A percentile compares a stretch with the other conserved stretches of the same genome.
phyloP scores from a whole-genome alignment of 345 rosid genomes.

The Eucalyptus victrix region DNA sequence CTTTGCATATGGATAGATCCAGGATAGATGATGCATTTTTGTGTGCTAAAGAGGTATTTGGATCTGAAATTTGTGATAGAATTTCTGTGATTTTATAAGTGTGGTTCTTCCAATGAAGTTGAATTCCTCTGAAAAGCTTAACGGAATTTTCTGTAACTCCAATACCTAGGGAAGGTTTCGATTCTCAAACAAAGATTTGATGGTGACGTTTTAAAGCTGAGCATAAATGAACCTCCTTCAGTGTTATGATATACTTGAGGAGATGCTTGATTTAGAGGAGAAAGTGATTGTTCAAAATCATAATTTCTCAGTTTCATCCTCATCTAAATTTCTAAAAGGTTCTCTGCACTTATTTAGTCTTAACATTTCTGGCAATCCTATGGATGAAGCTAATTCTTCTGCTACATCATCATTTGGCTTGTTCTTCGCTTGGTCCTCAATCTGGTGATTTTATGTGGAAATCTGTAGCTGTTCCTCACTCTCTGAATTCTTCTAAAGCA shows the following conservation, averaged over 20 bases:
- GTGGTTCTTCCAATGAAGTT: background rate
- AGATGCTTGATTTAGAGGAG: background rate
- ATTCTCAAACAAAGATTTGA: background rate
- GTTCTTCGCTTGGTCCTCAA: background rate
- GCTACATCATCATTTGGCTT: background rate
- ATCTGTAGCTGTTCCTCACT: background rate
- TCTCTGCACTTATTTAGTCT: background rate
- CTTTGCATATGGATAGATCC: background rate
- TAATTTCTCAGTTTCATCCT: background rate
- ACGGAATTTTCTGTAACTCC: background rate
- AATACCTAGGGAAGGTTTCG: background rate
- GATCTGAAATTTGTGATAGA: background rate
- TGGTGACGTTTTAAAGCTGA: background rate
- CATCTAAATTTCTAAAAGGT: background rate
- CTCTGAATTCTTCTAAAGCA: background rate
- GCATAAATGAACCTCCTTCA: background rate
- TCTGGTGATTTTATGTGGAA: background rate
- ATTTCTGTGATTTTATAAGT: background rate
- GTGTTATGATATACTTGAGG: background rate
- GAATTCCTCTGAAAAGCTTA: background rate
- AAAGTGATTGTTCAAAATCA: background rate
- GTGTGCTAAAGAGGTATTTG: background rate
- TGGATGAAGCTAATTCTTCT: background rate
- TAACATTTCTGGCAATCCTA: background rate
- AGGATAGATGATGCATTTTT: background rate